Evolutionary conservation across 2,329 filamentous ascomycete genomes (phyloP).

Genomic region (Chaetomium olivaceum): DNA sequence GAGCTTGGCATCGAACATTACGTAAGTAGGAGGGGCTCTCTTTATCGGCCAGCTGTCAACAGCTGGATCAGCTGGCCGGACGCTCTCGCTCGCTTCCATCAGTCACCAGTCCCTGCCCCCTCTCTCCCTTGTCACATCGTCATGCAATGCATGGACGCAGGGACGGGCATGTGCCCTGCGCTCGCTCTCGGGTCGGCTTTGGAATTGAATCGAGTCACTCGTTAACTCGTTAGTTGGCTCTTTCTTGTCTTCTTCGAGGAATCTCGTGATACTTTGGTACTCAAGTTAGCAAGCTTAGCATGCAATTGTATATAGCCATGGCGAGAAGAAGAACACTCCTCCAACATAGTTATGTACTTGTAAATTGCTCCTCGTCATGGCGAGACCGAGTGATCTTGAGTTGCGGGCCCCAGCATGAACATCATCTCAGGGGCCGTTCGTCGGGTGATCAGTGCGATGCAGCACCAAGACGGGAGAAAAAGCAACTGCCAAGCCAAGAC

Average conservation of each 20-base stretch:
- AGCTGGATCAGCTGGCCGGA: not conserved
- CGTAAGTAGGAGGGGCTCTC: slow-evolving; percentile 12
- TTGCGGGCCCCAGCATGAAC: not conserved
- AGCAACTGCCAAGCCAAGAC: slow-evolving; percentile 20
- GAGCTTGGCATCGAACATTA: slow-evolving; percentile 25
- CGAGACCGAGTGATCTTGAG: not conserved
- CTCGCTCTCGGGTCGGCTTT: not conserved
- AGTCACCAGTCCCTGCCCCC: not conserved
- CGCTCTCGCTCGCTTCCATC: not conserved
- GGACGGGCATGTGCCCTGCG: not conserved
- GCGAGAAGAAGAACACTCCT: not conserved
- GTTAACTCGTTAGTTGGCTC: not conserved
- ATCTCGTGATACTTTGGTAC: not conserved
- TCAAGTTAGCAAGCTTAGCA: not conserved
- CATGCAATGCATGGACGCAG: not conserved
- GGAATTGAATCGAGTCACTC: not conserved
- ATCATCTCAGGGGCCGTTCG: slow-evolving; percentile 13
- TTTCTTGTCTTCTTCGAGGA: not conserved
- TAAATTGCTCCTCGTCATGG: not conserved
- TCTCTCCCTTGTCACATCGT: slow-evolving; percentile 1
- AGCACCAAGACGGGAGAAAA: slow-evolving; percentile 15
- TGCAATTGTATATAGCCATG: not conserved
- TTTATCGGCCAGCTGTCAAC: slow-evolving; percentile 9
- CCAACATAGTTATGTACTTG: too few species aligned
- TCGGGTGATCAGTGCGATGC: slow-evolving; percentile 6